These are phyloP conservation scores for Gloeopeniophorella convolvens DNA, from an alignment of 768 basidiomycete genomes.

Conservation along the genomic window DNA sequence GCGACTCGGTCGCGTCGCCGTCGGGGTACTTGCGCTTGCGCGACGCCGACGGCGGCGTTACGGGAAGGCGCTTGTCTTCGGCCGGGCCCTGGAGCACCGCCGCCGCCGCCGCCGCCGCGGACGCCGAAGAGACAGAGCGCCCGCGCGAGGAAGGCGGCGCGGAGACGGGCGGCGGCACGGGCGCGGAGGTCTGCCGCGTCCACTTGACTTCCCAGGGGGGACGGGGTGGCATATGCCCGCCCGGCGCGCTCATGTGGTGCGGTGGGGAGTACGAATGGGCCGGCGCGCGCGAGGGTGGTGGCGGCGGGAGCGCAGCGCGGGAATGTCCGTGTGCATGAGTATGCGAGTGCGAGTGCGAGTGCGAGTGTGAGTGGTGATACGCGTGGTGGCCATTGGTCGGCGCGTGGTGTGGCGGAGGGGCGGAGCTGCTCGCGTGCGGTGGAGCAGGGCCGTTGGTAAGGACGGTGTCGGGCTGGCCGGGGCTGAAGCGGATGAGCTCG, in stretches of 20 bases:
- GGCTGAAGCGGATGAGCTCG: constrained; percentile 60
- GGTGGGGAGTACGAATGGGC: constrained; percentile 14
- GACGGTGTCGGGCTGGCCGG: constrained; percentile 43
- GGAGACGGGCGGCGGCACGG: constrained; percentile 25
- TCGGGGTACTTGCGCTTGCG: constrained; percentile 33
- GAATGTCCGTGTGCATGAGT: background rate
- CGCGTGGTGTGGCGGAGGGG: constrained; percentile 18
- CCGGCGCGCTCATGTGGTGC: constrained; percentile 3
- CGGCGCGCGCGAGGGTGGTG: constrained; percentile 30
- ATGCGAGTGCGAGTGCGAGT: no score
- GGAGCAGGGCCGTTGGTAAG: constrained; percentile 23
- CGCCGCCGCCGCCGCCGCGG: background rate
- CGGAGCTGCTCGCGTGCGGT: constrained; percentile 22
- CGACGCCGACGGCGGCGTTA: constrained; percentile 21
- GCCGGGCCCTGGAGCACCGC: background rate
- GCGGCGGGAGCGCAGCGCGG: constrained; percentile 28
- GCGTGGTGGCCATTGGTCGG: constrained; percentile 4
- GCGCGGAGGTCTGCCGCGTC: constrained; percentile 28
- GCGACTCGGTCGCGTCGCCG: constrained; percentile 13
- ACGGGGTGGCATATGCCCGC: constrained; percentile 30
- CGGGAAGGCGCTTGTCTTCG: constrained; percentile 6
- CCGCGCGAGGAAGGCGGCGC: constrained; percentile 21
- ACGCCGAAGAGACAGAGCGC: constrained; percentile 7
- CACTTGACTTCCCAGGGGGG: constrained; percentile 31
- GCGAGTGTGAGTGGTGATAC: no score